phyloP scores from a whole-genome alignment of 495 filamentous ascomycete genomes.

The Opeltia flavorubescens region DNA sequence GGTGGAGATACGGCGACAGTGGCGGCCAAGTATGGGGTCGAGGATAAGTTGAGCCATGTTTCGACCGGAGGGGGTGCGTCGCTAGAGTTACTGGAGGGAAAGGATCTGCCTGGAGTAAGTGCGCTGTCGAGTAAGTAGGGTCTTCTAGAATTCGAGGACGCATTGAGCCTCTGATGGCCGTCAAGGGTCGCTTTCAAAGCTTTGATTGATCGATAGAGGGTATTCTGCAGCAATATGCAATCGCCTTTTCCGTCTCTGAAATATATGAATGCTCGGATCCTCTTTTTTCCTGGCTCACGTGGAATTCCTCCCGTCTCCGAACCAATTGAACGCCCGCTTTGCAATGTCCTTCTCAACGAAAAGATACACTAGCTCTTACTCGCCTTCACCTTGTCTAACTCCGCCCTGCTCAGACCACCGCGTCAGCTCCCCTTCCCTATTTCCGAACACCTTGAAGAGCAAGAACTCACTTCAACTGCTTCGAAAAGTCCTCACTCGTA shows the following conservation, averaged over 20 bases:
- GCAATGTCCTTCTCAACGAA: not conserved
- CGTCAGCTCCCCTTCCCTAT: not conserved
- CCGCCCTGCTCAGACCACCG: slow-evolving; percentile 57
- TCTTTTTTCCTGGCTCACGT: too few relatives aligned
- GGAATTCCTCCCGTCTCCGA: too few relatives aligned
- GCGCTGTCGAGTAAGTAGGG: slow-evolving; percentile 80
- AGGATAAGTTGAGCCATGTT: slow-evolving; percentile 95
- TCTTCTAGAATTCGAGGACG: slow-evolving; percentile 9
- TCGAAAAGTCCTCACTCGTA: slow-evolving; percentile 88
- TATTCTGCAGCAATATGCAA: slow-evolving; percentile 14
- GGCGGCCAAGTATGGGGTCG: slow-evolving; percentile 88
- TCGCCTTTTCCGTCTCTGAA: not conserved
- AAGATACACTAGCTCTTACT: slow-evolving; percentile 24
- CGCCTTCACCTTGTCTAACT: slow-evolving; percentile 84
- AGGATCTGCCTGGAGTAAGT: slow-evolving; percentile 85
- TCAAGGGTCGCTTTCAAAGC: slow-evolving; percentile 2
- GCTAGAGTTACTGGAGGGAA: slow-evolving; percentile 92
- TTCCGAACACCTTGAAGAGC: not conserved
- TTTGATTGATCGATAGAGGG: slow-evolving; percentile 18
- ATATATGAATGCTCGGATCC: too few relatives aligned
- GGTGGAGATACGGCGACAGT: slow-evolving; percentile 97
- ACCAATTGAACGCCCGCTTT: slow-evolving; percentile 1
- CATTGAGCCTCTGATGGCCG: not conserved
- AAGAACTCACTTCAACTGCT: slow-evolving; percentile 72
- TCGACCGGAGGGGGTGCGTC: slow-evolving; percentile 93